Evolutionary conservation across 306 rosid species (phyloP), one percentile per base, ranked within the genome.

Genomic region (Pyrus pyrifolia): DNA sequence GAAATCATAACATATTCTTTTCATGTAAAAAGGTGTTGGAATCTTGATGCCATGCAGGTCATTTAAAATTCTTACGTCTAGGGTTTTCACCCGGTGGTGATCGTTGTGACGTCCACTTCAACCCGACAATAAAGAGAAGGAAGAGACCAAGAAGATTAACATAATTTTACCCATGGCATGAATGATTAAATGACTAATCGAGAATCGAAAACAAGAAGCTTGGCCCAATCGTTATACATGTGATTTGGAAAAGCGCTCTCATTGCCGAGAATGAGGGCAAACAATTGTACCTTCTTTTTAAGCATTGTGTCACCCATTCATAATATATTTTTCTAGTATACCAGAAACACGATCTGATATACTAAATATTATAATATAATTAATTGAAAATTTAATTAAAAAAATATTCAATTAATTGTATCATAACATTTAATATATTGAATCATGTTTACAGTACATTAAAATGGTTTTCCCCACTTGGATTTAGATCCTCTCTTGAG

Each of bases 341-440:
- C 0, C 0, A 7, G 10, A 38, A 38, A 38, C 0, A 7, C 9
- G 2, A 0, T 38, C 0, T 35, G 10, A 38, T 38, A 38, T 2
- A 7, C 1, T 38, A 38, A 38, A 0, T 38, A 2, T 38, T 0
- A 7, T 7, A 7, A 7, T 38, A 38, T 7, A 7, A 38, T 38
- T 7, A 0, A 0, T 35, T 35, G 0, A 35, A 35, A 35, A 0
- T 35, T 35, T 38, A 0, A 38, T 38, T 38, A 6, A 38, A 38
- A 38, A 38, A 1, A 38, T 6, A 38, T 38, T 38, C 2, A 38
- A 38, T 7, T 7, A 6, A 38, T 38, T 38, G 10, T 7, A 38
- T 38, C 42, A 0, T 7, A 2, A 38, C 10, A 38, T 38, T 38
- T 38, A 38, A 7, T 38, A 10, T 38, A 7, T 38, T 9, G 42